Evolutionary conservation across 2,329 filamentous ascomycete species (phyloP).

Genomic region (Pezicula carpinea): DNA sequence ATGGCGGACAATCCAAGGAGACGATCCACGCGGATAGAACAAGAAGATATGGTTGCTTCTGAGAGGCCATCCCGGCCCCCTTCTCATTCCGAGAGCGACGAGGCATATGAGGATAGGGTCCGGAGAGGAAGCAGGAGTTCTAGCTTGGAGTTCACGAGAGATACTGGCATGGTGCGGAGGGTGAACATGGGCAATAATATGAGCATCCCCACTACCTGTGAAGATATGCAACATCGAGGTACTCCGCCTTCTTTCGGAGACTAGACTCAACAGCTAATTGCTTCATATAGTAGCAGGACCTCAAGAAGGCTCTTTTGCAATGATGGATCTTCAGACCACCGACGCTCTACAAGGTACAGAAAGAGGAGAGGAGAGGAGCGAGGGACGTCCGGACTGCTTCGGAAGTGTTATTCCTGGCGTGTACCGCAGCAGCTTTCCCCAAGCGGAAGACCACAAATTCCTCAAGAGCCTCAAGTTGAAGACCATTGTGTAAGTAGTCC

Average conservation of each 20-base stretch:
- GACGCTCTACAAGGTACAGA: conserved; percentile 8
- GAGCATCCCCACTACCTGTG: conserved; percentile 9
- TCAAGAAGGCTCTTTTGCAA: no score
- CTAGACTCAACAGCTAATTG: conserved; percentile 5
- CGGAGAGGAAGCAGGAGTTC: conserved; percentile 3
- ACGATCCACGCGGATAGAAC: conserved; percentile 6
- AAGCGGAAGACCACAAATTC: conserved; percentile 64
- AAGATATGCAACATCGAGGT: conserved; percentile 17
- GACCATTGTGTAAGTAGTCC: conserved; percentile 65
- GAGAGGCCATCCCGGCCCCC: conserved; percentile 4
- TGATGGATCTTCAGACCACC: no score
- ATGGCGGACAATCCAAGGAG: conserved; percentile 9
- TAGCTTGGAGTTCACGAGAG: not conserved
- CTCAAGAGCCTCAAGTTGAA: conserved; percentile 65
- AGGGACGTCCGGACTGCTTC: conserved; percentile 62
- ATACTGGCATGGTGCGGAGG: conserved; percentile 4
- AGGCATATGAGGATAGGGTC: conserved; percentile 6
- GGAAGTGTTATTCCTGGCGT: conserved; percentile 68
- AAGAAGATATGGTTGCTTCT: conserved; percentile 5
- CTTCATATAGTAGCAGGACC: conserved; percentile 9
- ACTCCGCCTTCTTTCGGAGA: conserved; percentile 1
- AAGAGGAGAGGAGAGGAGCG: conserved; percentile 8
- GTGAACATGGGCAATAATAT: conserved; percentile 14
- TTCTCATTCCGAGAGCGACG: conserved; percentile 8
- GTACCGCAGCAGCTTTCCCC: conserved; percentile 79